phyloP scores from a whole-genome alignment of 2,329 filamentous ascomycete genomes.

The Stagonosporopsis tanaceti region DNA sequence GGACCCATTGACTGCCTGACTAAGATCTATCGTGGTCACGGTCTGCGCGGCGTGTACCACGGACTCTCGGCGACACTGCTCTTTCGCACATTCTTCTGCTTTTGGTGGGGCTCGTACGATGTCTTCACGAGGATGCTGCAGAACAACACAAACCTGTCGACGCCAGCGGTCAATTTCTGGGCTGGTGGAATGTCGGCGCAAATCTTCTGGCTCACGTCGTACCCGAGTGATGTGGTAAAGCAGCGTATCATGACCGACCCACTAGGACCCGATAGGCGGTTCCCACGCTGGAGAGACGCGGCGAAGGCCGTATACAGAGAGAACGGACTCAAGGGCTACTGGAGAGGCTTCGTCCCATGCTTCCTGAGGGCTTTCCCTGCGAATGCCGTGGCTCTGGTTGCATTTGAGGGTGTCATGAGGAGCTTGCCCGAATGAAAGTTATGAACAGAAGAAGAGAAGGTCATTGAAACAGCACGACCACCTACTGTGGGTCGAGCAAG shows the following conservation, averaged over 20 bases:
- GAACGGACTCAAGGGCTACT: constrained; percentile 80
- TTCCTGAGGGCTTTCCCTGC: constrained; percentile 94
- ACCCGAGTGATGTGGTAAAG: constrained; percentile 93
- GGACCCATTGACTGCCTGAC: constrained; percentile 84
- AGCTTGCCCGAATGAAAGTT: constrained; percentile 41
- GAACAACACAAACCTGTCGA: constrained; percentile 72
- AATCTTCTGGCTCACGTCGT: constrained; percentile 91
- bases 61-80: constrained; percentile 84
- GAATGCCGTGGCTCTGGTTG: constrained; percentile 91
- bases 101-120: constrained; percentile 98
- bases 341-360: constrained; percentile 91
- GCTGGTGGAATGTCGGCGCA: constrained; percentile 92
- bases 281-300: constrained; percentile 80
- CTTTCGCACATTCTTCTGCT: constrained; percentile 95
- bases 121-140: constrained; percentile 75
- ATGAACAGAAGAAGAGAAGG: neutral
- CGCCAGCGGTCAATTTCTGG: constrained; percentile 93
- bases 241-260: constrained; percentile 97
- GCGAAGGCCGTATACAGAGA: constrained; percentile 79
- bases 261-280: constrained; percentile 70
- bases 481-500: neutral
- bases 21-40: constrained; percentile 69
- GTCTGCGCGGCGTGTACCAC: constrained; percentile 82
- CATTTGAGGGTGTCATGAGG: constrained; percentile 92
- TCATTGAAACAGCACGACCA: neutral